Evolutionary conservation across 768 basidiomycete genomes (phyloP), one percentile per base, ranked within the genome.

Genomic region (Tricholoma hemisulphureum): DNA sequence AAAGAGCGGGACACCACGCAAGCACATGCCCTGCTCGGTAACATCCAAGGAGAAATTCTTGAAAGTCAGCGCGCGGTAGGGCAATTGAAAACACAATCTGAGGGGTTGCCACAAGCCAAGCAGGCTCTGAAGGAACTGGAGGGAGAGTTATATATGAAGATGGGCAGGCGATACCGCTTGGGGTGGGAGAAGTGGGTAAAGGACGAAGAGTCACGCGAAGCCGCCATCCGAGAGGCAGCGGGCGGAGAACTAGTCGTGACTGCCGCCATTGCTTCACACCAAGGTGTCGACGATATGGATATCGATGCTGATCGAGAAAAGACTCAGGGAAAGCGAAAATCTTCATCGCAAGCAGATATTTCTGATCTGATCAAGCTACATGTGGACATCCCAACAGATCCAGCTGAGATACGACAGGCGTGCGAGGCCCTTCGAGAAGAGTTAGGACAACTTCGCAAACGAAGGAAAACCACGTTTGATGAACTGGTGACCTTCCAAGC

Each of bases 171-270:
- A 61, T 93, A 93, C 74, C 82, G 91, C 51, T 67, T 89, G 23
- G 96, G 95, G 2, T 98, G 90, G 88, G 93, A 96, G 69, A 91
- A 90, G 64, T 98, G 96, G 95, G 74, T 91, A 20, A 86, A 86
- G 62, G 89, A 89, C 56, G 92, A 98, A 74, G 89, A 92, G 67
- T 76, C 75, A 31, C 81, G 95, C 24, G 93, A 96, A 73, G 83
- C 77, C 59, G 70, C 71, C 1, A 85, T 92, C 61, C 82, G 87
- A 49, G 84, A 84, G 37, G 83, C 77, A 2, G 81, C 83, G 0
- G 80, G 80, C 51, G 89, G 89, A 5, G 76, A 83, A 51, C 71
- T 87, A 55, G 71, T 72, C 11, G 72, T 80, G 48, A 80, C 78
- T 16, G 73, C 74, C 45, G 72, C 75, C 18, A 81, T 80, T 11